Base-by-base conservation (phyloP, 192 early-diverging fungal species). In the Coemansia sp. region DNA sequence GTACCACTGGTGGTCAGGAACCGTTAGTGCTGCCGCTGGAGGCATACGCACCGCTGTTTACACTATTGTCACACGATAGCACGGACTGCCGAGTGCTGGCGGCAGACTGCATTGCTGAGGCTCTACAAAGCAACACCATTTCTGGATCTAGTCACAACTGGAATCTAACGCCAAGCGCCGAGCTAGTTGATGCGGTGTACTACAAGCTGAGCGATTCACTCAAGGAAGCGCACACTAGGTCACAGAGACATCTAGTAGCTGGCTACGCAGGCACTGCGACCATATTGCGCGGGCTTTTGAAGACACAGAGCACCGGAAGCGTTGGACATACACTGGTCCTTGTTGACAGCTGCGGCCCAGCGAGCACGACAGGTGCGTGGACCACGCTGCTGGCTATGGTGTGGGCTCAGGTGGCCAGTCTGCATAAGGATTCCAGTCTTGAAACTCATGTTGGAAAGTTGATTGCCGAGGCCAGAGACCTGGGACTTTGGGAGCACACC, bases 81-180 rank as follows among this genome's bases (percentile, higher is more conserved):
- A 24, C 42, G 12, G 64, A 63, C 11, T 17, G 69, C 24, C 58
- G 66, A n/a, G 31, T 55, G 10, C 67, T 70, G 61, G 65, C 76
- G 3, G 71, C 58, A 18, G 76, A 79, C 44, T 79, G 76, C 51
- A 61, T 79, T n/a, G 28, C 69, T n/a, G 60, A 58, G n/a, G 63
- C 64, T 12, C 62, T 79, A 46, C 61, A 62, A 1, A 61, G 64
- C 58, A 67, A 55, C 61, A 11, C 47, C 0, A 26, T 38, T 7
- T 34, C 12, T 3, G 38, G 34, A 5, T 36, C 21, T 11, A 31
- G 15, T 51, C 26, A 9, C 20, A 49, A 7, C 49, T 18, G 25
- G 25, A 36, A 28, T 12, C 12, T 12, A 20, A 9, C 37, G 9
- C 24, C 47, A n/a, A 28, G 25, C 15, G 11, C 60, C 2, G 56